Conservation (phyloP, 2,329 filamentous ascomycete species). For the Coniochaeta pulveracea region DNA sequence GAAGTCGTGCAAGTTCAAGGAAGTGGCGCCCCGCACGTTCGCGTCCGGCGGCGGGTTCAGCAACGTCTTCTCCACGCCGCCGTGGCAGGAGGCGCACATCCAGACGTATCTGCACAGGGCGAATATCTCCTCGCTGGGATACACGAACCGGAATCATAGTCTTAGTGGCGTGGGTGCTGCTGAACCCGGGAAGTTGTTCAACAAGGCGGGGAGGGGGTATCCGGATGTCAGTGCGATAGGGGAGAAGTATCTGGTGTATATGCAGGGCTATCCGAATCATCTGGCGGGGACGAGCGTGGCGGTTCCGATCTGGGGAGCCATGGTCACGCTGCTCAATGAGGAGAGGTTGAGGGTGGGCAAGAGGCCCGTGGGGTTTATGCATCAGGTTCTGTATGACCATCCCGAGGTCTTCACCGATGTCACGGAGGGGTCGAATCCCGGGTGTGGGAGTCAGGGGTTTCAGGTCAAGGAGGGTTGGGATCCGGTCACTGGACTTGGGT, state of each 20-base stretch:
- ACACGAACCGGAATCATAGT: slow-evolving; percentile 5
- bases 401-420: slow-evolving; percentile 20
- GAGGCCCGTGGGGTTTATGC: slow-evolving; percentile 22
- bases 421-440: slow-evolving; percentile 17
- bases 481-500: slow-evolving; percentile 14
- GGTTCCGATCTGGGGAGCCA: slow-evolving; percentile 43
- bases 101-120: slow-evolving; percentile 22
- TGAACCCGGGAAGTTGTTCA: slow-evolving; percentile 6
- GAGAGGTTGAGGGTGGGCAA: slow-evolving; percentile 38
- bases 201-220: slow-evolving; percentile 14
- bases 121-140: slow-evolving; percentile 6
- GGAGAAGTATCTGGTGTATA: slow-evolving; percentile 15
- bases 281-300: slow-evolving; percentile 42
- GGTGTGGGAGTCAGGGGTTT: slow-evolving; percentile 19
- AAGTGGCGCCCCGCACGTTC: slow-evolving; percentile 12
- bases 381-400: slow-evolving; percentile 18
- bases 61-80: slow-evolving; percentile 29
- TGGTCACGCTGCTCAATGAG: slow-evolving; percentile 53
- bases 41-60: slow-evolving; percentile 30
- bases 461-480: slow-evolving; percentile 16
- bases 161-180: slow-evolving; percentile 10
- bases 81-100: slow-evolving; percentile 28
- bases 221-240: slow-evolving; percentile 17
- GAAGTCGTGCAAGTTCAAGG: slow-evolving; percentile 7
- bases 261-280: slow-evolving; percentile 18